Base-by-base conservation (phyloP, 495 filamentous ascomycete genomes). In the Immersiella caudata region DNA sequence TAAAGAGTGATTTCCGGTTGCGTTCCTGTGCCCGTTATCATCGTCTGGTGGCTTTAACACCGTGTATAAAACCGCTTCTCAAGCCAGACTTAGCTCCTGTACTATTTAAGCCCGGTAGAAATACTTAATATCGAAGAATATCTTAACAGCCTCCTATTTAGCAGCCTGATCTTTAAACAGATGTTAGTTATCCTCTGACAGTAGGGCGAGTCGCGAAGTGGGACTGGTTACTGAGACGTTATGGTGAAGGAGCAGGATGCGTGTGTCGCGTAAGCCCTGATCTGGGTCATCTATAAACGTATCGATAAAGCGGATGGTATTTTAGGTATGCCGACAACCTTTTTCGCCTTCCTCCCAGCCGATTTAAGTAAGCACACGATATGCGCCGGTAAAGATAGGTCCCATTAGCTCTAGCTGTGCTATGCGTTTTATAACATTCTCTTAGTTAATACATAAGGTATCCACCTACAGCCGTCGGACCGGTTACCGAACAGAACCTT, bases 381-480 rank as follows among this genome's bases (percentile, higher is more conserved):
- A 61, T 11, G 68, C 74, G 54, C 60, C 54, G 33, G 40, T 52
- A 33, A 77, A 81, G 66, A 81, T 75, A 49, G 58, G 70, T 29
- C 68, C 69, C 78, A 80, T 79, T 61, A 79, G 70, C 57, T 70
- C 70, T n/a, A 80, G 68, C 59, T 80, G 77, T 11, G 70, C 65
- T 12, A 65, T 68, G 40, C 78, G 78, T 67, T 80, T 77, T 6
- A 64, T 26, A 16, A 67, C 27, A 57, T 79, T 72, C 12, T 74
- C 65, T 57, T 79, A 75, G 65, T 79, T 76, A 61, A 79, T 76
- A 55, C 77, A 79, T 29, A 79, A 64, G 29, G 77, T 75, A 60
- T 77, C 76, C 54, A 73, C 76, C 78, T 77, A 80, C 11, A 79
- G 60, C 29, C 65, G 49, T 11, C 67, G 67, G 24, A 60, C 60